Base-by-base conservation (phyloP, 108 stramenopile genomes). In the Skeletonema menzelii region DNA sequence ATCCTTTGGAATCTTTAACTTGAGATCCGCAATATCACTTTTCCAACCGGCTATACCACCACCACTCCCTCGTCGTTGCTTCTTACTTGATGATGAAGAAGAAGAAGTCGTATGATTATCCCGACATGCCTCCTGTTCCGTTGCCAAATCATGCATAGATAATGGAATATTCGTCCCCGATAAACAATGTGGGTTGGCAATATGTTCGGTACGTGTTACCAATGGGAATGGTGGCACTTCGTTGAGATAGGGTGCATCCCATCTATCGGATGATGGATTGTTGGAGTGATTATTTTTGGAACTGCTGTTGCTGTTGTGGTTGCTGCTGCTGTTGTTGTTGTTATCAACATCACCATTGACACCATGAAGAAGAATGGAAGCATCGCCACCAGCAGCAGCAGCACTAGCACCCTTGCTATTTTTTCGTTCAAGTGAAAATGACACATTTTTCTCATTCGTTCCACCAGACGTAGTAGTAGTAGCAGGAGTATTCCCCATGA, bases 161-260 rank as follows among this genome's bases (percentile, higher is more conserved):
- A 77, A 73, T 2, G 68, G 35, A 56, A 84, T 72, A 49, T 75
- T 62, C 38, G 75, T 65, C 32, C 75, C 67, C n/a, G 63, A 55
- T 46, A 91, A 56, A 47, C 80, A 57, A 70, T 93, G 90, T 38
- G 92, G 92, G 67, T 93, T 93, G 69, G 92, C 88, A 24, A 78
- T 67, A 8, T 31, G 59, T 46, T 84, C 66, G 24, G 61, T 65
- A 46, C 67, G 55, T 32, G 67, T 71, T 27, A 83, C 84, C 32
- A 82, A 27, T 8, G 93, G 93, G 75, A 91, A 94, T 3, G 67
- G 61, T 2, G 79, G 57, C 2, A 94, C 72, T 57, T 75, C 85
- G 40, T 89, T 82, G 27, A 78, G 84, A 80, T 83, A 94, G 14
- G 93, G 93, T 28, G 91, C 93, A 35, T 85, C 53, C 93, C 93